Base-by-base conservation (phyloP, 257 asterid genomes). In the Solanum neorickii region DNA sequence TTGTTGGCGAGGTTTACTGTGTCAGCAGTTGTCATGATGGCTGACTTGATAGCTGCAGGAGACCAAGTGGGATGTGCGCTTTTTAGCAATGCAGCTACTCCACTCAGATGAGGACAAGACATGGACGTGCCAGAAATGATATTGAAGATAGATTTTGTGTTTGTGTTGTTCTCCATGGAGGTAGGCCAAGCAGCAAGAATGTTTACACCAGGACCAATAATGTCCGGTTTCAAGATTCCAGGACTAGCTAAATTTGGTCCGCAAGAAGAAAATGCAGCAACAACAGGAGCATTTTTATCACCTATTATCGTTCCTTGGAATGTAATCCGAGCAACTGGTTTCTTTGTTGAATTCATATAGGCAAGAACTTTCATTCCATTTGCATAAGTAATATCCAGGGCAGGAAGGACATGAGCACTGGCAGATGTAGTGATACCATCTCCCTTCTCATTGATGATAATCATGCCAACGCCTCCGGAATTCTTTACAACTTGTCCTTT, bases 111-210 rank as follows among this genome's bases (percentile, higher is more conserved):
- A 25, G 95, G 93, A 84, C 92, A 92, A 2, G 95, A 87, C 93
- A 91, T 89, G n/a, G 95, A 92, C 7, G 94, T 93, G 0, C 97
- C 94, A 0, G 95, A 94, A 5, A 89, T 9, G 1, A 94, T 82
- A 62, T 91, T 93, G 85, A 93, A 93, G 31, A 91, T 87, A 6
- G 91, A 60, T 27, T 25, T 39, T 6, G 91, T 46, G 83, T 87
- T 69, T 2, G 85, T 74, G 3, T 66, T 83, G 47, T 91, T 89
- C 8, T 90, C 93, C 8, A 92, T 49, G 7, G 91, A 49, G 9
- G 9, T 6, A 31, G 86, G 86, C 91, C 92, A 91, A 5, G 93
- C 92, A 2, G 93, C 92, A 0, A 91, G 86, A 4, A 92, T 77
- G 60, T 82, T 88, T 14, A 69, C 52, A 4, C 94, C 93, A 3